These are phyloP conservation scores for Serendipita sp. DNA, from an alignment of 768 basidiomycete species.

Conservation along the genomic window DNA sequence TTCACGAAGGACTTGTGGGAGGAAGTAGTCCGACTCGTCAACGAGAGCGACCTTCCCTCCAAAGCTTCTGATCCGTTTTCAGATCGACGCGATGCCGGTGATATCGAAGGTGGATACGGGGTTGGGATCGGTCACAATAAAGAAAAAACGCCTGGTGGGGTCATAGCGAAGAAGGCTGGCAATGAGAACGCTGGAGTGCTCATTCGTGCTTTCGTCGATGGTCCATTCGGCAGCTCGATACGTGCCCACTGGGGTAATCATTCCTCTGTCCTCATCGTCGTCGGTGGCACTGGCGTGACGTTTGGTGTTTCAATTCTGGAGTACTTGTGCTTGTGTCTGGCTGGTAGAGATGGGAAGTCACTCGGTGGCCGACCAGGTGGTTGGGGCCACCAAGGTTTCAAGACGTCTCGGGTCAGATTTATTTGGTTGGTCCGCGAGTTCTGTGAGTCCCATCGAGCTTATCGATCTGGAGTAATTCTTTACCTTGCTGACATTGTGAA, in stretches of 20 bases:
- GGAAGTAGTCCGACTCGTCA: slow-evolving; percentile 25
- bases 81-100: background rate
- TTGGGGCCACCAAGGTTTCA: slow-evolving; percentile 26
- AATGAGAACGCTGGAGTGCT: slow-evolving; percentile 30
- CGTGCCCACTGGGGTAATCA: slow-evolving; percentile 43
- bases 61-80: slow-evolving; percentile 3
- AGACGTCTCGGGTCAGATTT: slow-evolving; percentile 45
- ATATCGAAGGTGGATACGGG: background rate
- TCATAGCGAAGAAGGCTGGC: background rate
- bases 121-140: background rate
- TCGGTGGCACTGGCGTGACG: slow-evolving; percentile 62
- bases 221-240: slow-evolving; percentile 51
- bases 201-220: slow-evolving; percentile 43
- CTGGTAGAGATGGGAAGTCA: slow-evolving; percentile 34
- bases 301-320: slow-evolving; percentile 54
- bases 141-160: slow-evolving; percentile 20
- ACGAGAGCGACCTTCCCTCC: slow-evolving; percentile 9
- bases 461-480: no score
- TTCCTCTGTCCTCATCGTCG: slow-evolving; percentile 45
- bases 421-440: slow-evolving; percentile 68
- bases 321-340: slow-evolving; percentile 42
- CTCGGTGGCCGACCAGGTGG: slow-evolving; percentile 34
- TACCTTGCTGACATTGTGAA: background rate
- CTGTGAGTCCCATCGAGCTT: slow-evolving; percentile 28
- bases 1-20: slow-evolving; percentile 57